These are phyloP conservation scores for Tolypocladium paradoxum DNA, from an alignment of 2,329 filamentous ascomycete genomes.

Conservation along the genomic window DNA sequence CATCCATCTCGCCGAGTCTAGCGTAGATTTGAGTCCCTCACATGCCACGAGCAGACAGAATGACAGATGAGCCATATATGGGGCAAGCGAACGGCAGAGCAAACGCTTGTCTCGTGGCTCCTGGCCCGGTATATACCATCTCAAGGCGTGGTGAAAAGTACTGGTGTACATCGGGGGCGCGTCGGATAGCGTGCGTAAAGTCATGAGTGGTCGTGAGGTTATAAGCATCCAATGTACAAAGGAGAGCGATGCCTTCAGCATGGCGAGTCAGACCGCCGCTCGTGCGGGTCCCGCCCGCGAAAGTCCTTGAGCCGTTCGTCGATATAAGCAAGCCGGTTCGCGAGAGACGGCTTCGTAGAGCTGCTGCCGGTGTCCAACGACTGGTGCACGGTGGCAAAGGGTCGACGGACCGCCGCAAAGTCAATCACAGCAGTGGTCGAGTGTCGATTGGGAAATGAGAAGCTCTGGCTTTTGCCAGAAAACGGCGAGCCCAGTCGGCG, in stretches of 20 bases:
- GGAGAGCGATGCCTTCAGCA: slow-evolving; percentile 18
- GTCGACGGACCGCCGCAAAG: slow-evolving; percentile 32
- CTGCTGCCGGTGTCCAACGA: slow-evolving; percentile 21
- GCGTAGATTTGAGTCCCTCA: neutral
- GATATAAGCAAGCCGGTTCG: slow-evolving; percentile 44
- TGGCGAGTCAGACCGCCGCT: slow-evolving; percentile 39
- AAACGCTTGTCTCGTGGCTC: neutral
- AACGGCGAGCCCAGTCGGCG: slow-evolving; percentile 51
- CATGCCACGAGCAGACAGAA: neutral
- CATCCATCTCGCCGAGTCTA: neutral
- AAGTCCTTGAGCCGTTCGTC: slow-evolving; percentile 47
- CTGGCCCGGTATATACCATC: neutral
- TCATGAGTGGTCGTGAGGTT: slow-evolving; percentile 7
- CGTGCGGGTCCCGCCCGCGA: slow-evolving; percentile 30
- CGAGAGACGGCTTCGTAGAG: slow-evolving; percentile 32
- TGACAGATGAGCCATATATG: neutral
- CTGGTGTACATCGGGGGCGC: neutral
- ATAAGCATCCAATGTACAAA: slow-evolving; percentile 9
- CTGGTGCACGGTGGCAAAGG: slow-evolving; percentile 48
- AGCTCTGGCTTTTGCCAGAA: slow-evolving; percentile 35
- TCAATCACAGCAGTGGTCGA: slow-evolving; percentile 36
- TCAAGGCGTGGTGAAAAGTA: neutral
- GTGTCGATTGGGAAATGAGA: slow-evolving; percentile 51
- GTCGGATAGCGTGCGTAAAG: neutral
- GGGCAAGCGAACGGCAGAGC: neutral